A percentile compares a stretch with the other conserved stretches of the same genome.
phyloP scores from a whole-genome alignment of 2,329 filamentous ascomycete species.

The Sporothrix protearum region DNA sequence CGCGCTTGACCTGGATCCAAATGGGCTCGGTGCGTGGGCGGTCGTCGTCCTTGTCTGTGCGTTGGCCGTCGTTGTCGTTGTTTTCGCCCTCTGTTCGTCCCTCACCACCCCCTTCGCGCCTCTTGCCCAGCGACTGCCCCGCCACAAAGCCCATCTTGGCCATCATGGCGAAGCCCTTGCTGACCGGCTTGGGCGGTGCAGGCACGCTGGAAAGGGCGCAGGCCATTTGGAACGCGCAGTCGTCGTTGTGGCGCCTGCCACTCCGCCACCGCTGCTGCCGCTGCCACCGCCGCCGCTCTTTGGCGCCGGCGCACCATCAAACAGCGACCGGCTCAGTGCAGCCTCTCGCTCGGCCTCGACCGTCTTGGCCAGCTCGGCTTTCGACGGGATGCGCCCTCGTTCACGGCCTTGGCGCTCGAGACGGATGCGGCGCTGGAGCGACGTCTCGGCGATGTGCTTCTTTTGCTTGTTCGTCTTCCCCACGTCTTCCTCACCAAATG shows the following conservation, averaged over 20 bases:
- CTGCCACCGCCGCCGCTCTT: neutral
- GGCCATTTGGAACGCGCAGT: constrained; percentile 26
- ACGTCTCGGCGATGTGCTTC: constrained; percentile 41
- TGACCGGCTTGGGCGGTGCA: constrained; percentile 48
- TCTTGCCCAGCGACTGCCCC: constrained; percentile 67
- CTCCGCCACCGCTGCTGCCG: constrained; percentile 34
- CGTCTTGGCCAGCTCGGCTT: constrained; percentile 74
- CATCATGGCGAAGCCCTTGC: constrained; percentile 96
- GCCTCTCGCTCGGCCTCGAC: constrained; percentile 69
- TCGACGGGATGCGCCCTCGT: constrained; percentile 68
- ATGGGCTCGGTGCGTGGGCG: constrained; percentile 62
- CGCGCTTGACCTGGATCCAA: constrained; percentile 70
- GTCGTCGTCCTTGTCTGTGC: constrained; percentile 32
- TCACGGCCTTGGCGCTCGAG: constrained; percentile 63
- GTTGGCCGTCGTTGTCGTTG: neutral
- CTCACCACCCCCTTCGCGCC: constrained; percentile 30
- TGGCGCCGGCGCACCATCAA: constrained; percentile 43
- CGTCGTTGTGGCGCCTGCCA: too few species aligned
- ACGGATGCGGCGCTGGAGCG: constrained; percentile 52
- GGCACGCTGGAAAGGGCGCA: neutral
- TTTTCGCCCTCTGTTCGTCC: neutral
- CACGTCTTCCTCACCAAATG: constrained; percentile 63
- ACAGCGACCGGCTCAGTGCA: constrained; percentile 69
- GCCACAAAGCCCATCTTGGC: constrained; percentile 85
- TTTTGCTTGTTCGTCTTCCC: constrained; percentile 5